Percentiles rank a stretch among this genome's conserved stretches.
Conservation (phyloP, 1,139 yeast genomes). For the Komagataea norvegica region DNA sequence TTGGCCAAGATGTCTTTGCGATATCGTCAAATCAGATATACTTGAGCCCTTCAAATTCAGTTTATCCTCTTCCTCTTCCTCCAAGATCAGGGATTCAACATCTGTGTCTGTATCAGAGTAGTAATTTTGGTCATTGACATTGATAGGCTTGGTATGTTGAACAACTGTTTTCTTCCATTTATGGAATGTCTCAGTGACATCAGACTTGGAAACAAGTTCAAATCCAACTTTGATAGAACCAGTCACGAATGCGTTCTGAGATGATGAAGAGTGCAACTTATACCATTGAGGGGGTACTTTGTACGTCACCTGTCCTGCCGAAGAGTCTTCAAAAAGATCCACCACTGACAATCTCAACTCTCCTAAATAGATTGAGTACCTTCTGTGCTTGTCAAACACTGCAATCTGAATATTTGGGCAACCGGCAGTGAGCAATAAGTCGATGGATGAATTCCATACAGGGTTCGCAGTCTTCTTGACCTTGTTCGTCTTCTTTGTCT, state of each 20-base stretch:
- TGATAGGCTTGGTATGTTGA: conserved; percentile 11
- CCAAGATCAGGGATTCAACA: conserved; percentile 20
- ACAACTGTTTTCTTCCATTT: conserved; percentile 20
- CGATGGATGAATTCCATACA: conserved; percentile 33
- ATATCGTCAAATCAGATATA: neutral
- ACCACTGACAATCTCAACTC: conserved; percentile 23
- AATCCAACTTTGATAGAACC: conserved; percentile 55
- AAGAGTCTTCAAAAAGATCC: conserved; percentile 16
- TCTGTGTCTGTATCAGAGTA: conserved; percentile 32
- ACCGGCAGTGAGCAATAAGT: conserved; percentile 25
- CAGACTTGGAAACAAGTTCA: conserved; percentile 35
- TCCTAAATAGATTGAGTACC: conserved; percentile 25
- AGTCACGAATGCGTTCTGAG: conserved; percentile 47
- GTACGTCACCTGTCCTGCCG: conserved; percentile 19
- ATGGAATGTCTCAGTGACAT: conserved; percentile 15
- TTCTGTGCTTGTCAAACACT: conserved; percentile 26
- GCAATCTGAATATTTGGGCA: conserved; percentile 30
- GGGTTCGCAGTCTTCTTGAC: conserved; percentile 30
- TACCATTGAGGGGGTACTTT: conserved; percentile 45
- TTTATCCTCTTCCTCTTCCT: conserved; percentile 11
- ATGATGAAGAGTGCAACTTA: conserved; percentile 42
- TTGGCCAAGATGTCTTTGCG: no score
- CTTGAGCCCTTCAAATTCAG: conserved; percentile 1
- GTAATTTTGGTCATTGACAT: conserved; percentile 29
- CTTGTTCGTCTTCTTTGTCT: conserved; percentile 28